Percentiles rank a stretch among this genome's conserved stretches.
phyloP scores from a whole-genome alignment of 2,329 filamentous ascomycete species.

The Verticillium longisporum region DNA sequence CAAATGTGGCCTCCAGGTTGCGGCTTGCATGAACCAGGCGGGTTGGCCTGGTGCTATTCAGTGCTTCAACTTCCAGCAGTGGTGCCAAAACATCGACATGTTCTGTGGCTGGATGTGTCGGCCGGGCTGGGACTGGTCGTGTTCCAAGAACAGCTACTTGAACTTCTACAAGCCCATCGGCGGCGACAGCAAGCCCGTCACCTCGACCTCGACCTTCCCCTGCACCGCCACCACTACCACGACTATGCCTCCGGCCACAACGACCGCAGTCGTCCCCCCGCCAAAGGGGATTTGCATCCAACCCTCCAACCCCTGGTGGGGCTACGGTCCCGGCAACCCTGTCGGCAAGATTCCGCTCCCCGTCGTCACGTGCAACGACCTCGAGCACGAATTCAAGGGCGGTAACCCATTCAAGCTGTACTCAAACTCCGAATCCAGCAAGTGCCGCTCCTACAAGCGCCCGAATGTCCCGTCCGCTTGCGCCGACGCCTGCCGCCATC shows the following conservation, averaged over 20 bases:
- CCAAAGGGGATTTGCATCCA: constrained; percentile 46
- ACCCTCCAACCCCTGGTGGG: constrained; percentile 48
- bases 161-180: constrained; percentile 31
- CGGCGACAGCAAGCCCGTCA: constrained; percentile 18
- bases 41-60: constrained; percentile 40
- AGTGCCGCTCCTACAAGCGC: constrained; percentile 38
- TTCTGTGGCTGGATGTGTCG: constrained; percentile 36
- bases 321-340: constrained; percentile 59
- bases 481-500: constrained; percentile 44
- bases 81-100: constrained; percentile 37
- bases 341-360: constrained; percentile 46
- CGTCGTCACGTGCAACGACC: constrained; percentile 48
- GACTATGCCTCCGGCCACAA: constrained; percentile 15
- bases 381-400: constrained; percentile 29
- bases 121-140: constrained; percentile 21
- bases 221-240: constrained; percentile 22
- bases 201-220: constrained; percentile 21
- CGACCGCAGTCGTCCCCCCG: constrained; percentile 31
- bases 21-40: constrained; percentile 44
- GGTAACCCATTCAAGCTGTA: constrained; percentile 46
- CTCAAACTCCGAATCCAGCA: constrained; percentile 30
- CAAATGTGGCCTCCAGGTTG: constrained; percentile 38
- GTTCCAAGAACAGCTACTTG: constrained; percentile 36
- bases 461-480: constrained; percentile 32
- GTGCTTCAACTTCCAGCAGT: constrained; percentile 43